A percentile compares a stretch with the other conserved stretches of the same genome.
phyloP scores from a whole-genome alignment of 352 stramenopile species.

The Thraustochytrium striatum region DNA sequence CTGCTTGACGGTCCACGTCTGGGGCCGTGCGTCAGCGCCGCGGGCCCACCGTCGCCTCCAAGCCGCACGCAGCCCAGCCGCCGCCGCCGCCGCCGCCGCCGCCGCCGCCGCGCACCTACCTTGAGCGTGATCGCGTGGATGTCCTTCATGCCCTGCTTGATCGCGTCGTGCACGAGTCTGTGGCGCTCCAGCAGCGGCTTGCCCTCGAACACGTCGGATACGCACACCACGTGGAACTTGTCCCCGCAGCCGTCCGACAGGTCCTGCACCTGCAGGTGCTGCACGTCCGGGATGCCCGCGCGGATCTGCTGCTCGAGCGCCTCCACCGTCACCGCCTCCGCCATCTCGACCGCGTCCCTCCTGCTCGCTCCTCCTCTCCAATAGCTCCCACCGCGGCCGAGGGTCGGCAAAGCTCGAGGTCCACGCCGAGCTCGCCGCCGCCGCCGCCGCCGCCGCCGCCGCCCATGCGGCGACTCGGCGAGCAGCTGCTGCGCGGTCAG shows the following conservation, averaged over 20 bases:
- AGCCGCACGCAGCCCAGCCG: too few relatives aligned
- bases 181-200: conserved; percentile 43
- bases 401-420: too few relatives aligned
- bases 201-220: conserved; percentile 34
- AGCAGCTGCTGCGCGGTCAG: too few relatives aligned
- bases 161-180: conserved; percentile 38
- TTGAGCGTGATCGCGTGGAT: conserved; percentile 46
- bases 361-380: too few relatives aligned
- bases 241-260: conserved; percentile 44
- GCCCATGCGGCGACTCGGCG: too few relatives aligned
- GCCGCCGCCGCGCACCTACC: too few relatives aligned
- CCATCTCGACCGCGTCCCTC: too few relatives aligned
- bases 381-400: too few relatives aligned
- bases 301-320: conserved; percentile 20
- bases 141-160: conserved; percentile 15
- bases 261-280: conserved; percentile 18
- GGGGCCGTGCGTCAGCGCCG: too few relatives aligned
- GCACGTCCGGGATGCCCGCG: neutral
- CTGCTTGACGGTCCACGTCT: conserved; percentile 28
- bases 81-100: too few relatives aligned
- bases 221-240: conserved; percentile 35
- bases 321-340: neutral
- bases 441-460: too few relatives aligned
- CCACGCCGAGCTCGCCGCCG: neutral
- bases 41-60: too few relatives aligned